Base-by-base conservation (phyloP, 352 stramenopile species). In the Pythium phragmiticola region DNA sequence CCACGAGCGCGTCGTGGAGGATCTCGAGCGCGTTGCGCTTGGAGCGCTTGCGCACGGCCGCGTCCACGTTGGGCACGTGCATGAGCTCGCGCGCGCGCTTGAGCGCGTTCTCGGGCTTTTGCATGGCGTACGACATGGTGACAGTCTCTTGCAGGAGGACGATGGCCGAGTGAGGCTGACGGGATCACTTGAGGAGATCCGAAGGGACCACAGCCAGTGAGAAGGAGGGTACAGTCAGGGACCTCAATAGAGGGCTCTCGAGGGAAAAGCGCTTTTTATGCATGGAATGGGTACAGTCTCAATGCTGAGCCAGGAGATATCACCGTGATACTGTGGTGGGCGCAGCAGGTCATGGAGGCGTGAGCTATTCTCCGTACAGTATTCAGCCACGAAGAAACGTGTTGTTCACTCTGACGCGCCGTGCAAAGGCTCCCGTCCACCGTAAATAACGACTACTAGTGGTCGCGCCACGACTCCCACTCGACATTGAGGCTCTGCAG, bases 1-100 rank as follows among this genome's bases (percentile, higher is more conserved):
- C 90, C 56, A 93, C 94, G 47, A 99, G 80, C 21, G 98, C 92
- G 64, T 98, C 94, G 75, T 99, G 95, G 45, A 94, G 74, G 65
- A 90, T 92, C 73, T 96, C 86, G 23, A 96, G 74, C 52, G 87
- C 87, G 51, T 78, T 82, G 64, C 82, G 78, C 65, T 95, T 96
- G 21, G 89, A 84, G 49, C 86, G 84, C 68, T 90, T 89, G 26
- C 87, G 69, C 51, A 90, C 81, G 57, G 67, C 76, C 13, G 70
- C 73, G 53, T 92, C 84, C 65, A 81, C 76, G 53, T 90, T 91
- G 17, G 84, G 83, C 65, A 92, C 88, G 48, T 79, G 75, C 61
- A 91, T 62, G 48, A 94, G 75, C 79, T 98, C 92, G 33, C 90
- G 90, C 7, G 89, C 90, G 48, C 91, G 87, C 76, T 96, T 97